Percentiles rank a stretch among this genome's conserved stretches.
These are phyloP conservation scores for Phytophthora podocarpi DNA, from an alignment of 352 stramenopile genomes.

Conservation along the genomic window DNA sequence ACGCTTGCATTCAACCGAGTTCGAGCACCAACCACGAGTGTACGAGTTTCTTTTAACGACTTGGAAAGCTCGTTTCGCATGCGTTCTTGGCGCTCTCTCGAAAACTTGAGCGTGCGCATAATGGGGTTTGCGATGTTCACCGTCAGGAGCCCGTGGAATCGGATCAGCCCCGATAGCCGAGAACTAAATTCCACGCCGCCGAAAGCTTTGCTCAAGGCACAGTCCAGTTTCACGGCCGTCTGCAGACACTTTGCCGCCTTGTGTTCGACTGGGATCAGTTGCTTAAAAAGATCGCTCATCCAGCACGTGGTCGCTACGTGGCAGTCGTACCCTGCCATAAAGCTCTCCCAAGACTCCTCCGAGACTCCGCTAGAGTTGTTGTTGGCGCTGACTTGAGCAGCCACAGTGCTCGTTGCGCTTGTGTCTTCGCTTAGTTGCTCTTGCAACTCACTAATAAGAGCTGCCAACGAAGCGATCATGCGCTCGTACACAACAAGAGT, in stretches of 20 bases:
- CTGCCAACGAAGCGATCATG: conserved; percentile 15
- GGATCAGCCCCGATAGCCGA: conserved; percentile 31
- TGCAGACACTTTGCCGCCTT: conserved; percentile 44
- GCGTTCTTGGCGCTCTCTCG: conserved; percentile 48
- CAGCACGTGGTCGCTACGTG: conserved; percentile 41
- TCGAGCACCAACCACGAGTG: conserved; percentile 27
- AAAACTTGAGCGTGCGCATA: conserved; percentile 56
- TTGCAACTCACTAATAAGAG: conserved; percentile 24
- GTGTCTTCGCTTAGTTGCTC: conserved; percentile 10
- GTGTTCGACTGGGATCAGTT: conserved; percentile 43
- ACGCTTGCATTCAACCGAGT: conserved; percentile 1
- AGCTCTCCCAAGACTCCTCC: conserved; percentile 5
- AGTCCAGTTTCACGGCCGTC: conserved; percentile 12
- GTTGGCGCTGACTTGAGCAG: neutral
- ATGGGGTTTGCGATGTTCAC: conserved; percentile 57
- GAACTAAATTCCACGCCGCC: conserved; percentile 5
- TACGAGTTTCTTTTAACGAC: conserved; percentile 39
- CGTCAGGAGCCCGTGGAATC: conserved; percentile 45
- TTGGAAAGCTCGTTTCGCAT: conserved; percentile 48
- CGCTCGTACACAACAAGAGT: conserved; percentile 30
- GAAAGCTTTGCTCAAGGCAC: conserved; percentile 6
- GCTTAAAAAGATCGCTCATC: conserved; percentile 49
- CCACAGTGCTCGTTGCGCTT: too few species aligned
- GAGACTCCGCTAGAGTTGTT: neutral
- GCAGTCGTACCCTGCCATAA: conserved; percentile 24